Evolutionary conservation across 2,329 filamentous ascomycete species (phyloP), one percentile per base, ranked within the genome.

Genomic region (Microdochium paspali): DNA sequence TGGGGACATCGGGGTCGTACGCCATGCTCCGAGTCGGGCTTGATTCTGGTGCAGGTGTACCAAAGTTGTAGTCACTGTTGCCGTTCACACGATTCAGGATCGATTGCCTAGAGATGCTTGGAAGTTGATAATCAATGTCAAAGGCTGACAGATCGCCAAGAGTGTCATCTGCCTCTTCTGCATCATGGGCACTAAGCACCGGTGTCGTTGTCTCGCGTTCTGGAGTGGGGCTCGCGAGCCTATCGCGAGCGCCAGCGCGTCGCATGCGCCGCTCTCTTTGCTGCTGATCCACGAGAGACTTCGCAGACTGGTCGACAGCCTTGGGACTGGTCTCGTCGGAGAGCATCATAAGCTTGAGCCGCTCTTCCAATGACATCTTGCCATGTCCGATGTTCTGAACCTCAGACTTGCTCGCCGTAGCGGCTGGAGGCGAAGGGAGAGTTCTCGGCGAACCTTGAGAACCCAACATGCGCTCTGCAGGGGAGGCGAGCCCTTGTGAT

Each of bases 61-160:
- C 82, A 56, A 84, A 80, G 56, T 77, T 77, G 53, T 79, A 83
- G 49, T 82, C 78, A 3, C 82, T 79, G 56, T 73, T 76, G 44
- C 76, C 87, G 61, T 93, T 88, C 47, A 96, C 84, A 52, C 91
- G 89, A 46, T 87, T 84, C 57, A 97, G 72, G 56, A 97, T 97
- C 0, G 90, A 95, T 62, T 97, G 93, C 31, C 91, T 81, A 9
- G 91, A 96, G 60, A 97, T 95, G 47, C 85, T 85, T 10, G 86
- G 87, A 13, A 85, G 68, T 53, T 85, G 74, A 56, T 84, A 85
- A 49, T 83, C 78, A 51, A 63, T 60, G 57, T 77, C 72, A 48
- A 83, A 64, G 10, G 74, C 67, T 46, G 77, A 76, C 55, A 84
- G 63, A 47, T 85, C 80, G 43, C 77, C 80, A 40, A 82, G 60